These are phyloP conservation scores for Hortiboletus flavorubellus DNA, from an alignment of 768 basidiomycete species.

Conservation along the genomic window DNA sequence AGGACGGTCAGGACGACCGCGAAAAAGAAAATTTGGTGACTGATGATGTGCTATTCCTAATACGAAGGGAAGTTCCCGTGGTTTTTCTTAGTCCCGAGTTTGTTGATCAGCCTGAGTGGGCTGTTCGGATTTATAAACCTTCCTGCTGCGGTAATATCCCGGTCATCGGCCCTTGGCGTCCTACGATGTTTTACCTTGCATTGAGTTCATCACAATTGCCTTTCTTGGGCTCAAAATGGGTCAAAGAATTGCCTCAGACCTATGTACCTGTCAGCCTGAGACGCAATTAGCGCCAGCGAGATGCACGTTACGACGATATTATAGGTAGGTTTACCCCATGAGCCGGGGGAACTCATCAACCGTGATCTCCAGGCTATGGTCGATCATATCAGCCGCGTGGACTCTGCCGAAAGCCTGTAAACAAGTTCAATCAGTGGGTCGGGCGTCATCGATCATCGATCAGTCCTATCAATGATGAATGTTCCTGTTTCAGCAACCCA, in stretches of 20 bases:
- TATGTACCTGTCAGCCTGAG: neutral
- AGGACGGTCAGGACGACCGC: neutral
- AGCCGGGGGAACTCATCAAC: neutral
- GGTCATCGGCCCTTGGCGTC: neutral
- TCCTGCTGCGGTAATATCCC: neutral
- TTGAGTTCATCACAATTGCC: neutral
- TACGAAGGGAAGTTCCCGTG: neutral
- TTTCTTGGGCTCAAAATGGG: neutral
- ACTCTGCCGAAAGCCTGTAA: neutral
- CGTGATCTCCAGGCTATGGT: neutral
- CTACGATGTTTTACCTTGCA: slow-evolving; percentile 1
- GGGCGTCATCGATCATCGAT: neutral
- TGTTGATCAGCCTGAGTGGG: neutral
- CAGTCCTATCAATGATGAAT: neutral
- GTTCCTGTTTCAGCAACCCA: slow-evolving; percentile 17
- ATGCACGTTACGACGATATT: slow-evolving; percentile 1
- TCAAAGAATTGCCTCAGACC: neutral
- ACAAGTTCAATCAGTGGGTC: neutral
- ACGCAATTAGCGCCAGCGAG: neutral
- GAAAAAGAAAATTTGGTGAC: neutral
- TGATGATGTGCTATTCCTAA: neutral
- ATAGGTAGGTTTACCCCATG: neutral
- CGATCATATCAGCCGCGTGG: neutral
- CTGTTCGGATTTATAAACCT: neutral
- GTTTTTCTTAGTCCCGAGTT: neutral